Evolutionary conservation across 257 asterid species (phyloP).

Genomic region (Gentiana macrophylla): DNA sequence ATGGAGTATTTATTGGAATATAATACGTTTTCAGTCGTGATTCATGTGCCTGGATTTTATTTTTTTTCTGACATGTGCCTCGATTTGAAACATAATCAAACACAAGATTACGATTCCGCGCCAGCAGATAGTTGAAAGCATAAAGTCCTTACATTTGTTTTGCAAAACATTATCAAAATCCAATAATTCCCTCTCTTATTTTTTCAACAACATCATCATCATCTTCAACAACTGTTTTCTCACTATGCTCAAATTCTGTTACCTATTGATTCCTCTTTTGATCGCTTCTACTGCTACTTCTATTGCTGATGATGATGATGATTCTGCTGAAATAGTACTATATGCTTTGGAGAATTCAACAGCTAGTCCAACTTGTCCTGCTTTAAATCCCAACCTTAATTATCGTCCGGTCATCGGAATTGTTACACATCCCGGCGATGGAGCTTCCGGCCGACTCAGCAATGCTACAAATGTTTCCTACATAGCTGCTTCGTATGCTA

Average conservation of each 20-base stretch:
- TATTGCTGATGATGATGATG: conserved; percentile 10
- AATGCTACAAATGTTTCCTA: conserved; percentile 58
- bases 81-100: too few species aligned
- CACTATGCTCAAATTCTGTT: conserved; percentile 22
- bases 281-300: conserved; percentile 22
- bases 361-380: conserved; percentile 31
- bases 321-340: not conserved
- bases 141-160: too few species aligned
- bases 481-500: conserved; percentile 86
- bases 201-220: too few species aligned
- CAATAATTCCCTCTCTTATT: too few species aligned
- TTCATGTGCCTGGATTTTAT: too few species aligned
- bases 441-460: conserved; percentile 70
- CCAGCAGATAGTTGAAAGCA: too few species aligned
- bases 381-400: conserved; percentile 47
- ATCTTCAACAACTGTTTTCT: conserved; percentile 6
- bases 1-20: too few species aligned
- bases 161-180: too few species aligned
- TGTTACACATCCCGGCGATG: conserved; percentile 81
- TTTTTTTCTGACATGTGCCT: too few species aligned
- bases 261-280: conserved; percentile 42
- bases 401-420: conserved; percentile 82
- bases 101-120: too few species aligned
- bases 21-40: too few species aligned
- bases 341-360: not conserved